Evolutionary conservation across 1,284 basidiomycete species (phyloP).

Genomic region (Boletus semigastroideus): DNA sequence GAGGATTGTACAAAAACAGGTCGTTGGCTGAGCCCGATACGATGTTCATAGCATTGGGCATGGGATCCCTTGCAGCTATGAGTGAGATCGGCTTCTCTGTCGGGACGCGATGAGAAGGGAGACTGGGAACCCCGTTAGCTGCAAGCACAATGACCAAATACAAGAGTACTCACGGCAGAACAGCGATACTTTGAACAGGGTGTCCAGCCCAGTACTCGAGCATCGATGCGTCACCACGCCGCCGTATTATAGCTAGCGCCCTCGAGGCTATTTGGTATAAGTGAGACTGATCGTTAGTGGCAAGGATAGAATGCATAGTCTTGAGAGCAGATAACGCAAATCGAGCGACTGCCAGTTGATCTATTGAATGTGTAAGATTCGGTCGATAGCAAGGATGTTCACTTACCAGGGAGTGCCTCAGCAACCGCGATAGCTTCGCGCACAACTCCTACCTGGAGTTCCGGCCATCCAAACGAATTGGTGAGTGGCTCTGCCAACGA

Average conservation of each 20-base stretch:
- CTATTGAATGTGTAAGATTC: conserved; percentile 39
- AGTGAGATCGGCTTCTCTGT: conserved; percentile 69
- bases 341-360: conserved; percentile 74
- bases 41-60: conserved; percentile 39
- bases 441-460: conserved; percentile 87
- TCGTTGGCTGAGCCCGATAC: conserved; percentile 61
- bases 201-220: conserved; percentile 84
- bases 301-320: conserved; percentile 63
- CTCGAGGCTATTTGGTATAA: conserved; percentile 70
- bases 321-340: conserved; percentile 79
- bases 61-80: conserved; percentile 42
- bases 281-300: conserved; percentile 72
- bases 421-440: conserved; percentile 89
- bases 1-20: conserved; percentile 88
- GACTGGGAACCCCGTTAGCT: conserved; percentile 41
- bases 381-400: background rate
- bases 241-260: conserved; percentile 69
- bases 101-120: conserved; percentile 71
- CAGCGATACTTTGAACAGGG: conserved; percentile 76
- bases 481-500: conserved; percentile 33
- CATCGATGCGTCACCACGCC: conserved; percentile 68
- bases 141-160: conserved; percentile 4
- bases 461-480: conserved; percentile 86
- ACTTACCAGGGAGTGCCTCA: conserved; percentile 85
- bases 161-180: conserved; percentile 60